phyloP scores from a whole-genome alignment of 1,139 yeast species.

The Lodderomyces pseudojiufengensis region DNA sequence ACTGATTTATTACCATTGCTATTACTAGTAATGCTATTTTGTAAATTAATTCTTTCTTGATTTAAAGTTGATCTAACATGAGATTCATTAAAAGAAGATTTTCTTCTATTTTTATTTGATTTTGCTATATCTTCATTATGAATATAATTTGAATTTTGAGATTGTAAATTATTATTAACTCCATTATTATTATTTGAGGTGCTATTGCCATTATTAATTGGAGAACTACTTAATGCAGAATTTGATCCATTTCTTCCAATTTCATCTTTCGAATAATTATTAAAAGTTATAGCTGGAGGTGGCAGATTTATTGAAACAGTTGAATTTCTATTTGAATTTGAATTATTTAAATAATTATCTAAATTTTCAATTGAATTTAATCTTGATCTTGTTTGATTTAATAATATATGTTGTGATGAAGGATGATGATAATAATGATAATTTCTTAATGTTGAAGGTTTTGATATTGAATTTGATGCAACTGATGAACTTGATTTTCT shows the following conservation, averaged over 20 bases:
- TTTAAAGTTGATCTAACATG: slow-evolving; percentile 40
- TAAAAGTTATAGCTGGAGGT: slow-evolving; percentile 26
- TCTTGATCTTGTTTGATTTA: slow-evolving; percentile 27
- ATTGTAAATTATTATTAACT: neutral
- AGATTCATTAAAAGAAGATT: slow-evolving; percentile 45
- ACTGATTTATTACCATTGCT: slow-evolving; percentile 51
- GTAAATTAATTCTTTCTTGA: slow-evolving; percentile 4
- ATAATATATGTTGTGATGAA: slow-evolving; percentile 11
- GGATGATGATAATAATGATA: slow-evolving; percentile 7
- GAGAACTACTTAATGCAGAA: slow-evolving; percentile 5
- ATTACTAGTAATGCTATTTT: neutral
- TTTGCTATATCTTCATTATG: slow-evolving; percentile 15
- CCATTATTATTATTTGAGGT: neutral
- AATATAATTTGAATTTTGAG: slow-evolving; percentile 1
- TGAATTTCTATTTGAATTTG: slow-evolving; percentile 40
- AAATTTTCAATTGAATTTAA: slow-evolving; percentile 43
- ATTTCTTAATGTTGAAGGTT: slow-evolving; percentile 15
- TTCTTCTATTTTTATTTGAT: slow-evolving; percentile 24
- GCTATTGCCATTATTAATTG: slow-evolving; percentile 1
- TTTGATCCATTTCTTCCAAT: neutral
- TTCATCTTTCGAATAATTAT: slow-evolving; percentile 2
- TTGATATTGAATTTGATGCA: slow-evolving; percentile 13
- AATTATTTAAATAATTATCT: slow-evolving; percentile 37
- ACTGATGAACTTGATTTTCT: slow-evolving; percentile 11
- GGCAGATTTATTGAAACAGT: slow-evolving; percentile 36